A percentile compares a stretch with the other conserved stretches of the same genome.
phyloP scores from a whole-genome alignment of 2,329 filamentous ascomycete species.

The Aspergillus intermedius region DNA sequence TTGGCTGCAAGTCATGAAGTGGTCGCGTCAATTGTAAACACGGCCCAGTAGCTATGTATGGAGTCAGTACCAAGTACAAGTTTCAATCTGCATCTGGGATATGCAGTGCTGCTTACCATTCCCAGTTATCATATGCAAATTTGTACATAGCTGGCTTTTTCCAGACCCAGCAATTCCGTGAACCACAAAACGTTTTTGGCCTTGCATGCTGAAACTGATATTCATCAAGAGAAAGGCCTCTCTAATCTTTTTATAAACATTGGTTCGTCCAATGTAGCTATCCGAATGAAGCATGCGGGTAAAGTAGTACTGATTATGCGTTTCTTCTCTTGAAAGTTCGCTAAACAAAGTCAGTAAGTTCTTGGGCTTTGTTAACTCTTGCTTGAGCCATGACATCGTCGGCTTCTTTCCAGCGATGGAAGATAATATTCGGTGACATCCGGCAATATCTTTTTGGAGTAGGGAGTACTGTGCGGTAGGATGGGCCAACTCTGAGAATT shows the following conservation, averaged over 20 bases:
- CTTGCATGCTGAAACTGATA: neutral
- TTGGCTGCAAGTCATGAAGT: conserved; percentile 5
- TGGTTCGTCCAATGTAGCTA: neutral
- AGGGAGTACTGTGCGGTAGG: neutral
- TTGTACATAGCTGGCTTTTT: conserved; percentile 35
- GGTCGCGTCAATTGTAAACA: conserved; percentile 5
- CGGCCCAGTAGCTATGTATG: conserved; percentile 6
- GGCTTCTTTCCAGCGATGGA: neutral
- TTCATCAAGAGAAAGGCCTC: neutral
- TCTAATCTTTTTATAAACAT: neutral
- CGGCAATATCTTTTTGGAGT: neutral
- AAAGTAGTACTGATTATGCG: neutral
- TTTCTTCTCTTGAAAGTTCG: neutral
- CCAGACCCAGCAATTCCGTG: conserved; percentile 35
- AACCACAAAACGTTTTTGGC: conserved; percentile 23
- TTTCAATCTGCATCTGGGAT: neutral
- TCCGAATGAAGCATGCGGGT: neutral
- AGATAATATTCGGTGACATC: neutral
- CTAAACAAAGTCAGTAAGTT: neutral
- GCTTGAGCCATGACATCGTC: neutral
- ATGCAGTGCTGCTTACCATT: conserved; percentile 17
- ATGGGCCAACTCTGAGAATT: neutral
- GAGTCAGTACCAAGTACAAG: neutral
- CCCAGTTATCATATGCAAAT: conserved; percentile 31
- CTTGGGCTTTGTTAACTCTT: neutral